Conservation (phyloP, 805 yeast genomes). For the Kodamaea kaohsiungensis region DNA sequence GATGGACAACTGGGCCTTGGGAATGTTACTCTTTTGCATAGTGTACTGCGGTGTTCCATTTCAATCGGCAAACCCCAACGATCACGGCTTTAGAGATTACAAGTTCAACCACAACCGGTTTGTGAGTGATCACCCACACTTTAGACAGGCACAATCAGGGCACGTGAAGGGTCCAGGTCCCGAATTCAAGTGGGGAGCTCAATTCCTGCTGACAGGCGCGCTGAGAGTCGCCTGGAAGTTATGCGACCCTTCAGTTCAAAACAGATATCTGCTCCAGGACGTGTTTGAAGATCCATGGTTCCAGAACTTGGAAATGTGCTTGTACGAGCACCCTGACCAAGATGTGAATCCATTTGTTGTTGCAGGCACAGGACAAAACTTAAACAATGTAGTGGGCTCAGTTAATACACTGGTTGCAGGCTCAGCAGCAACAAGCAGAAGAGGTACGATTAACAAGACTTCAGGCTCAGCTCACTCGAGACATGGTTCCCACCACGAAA, state of each 20-base stretch:
- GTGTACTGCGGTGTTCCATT: slow-evolving; percentile 64
- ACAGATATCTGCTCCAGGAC: slow-evolving; percentile 55
- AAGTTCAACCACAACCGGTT: slow-evolving; percentile 47
- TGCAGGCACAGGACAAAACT: slow-evolving; percentile 24
- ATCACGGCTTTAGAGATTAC: slow-evolving; percentile 57
- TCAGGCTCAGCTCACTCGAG: not conserved
- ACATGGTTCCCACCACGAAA: slow-evolving; percentile 11
- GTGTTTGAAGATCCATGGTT: slow-evolving; percentile 69
- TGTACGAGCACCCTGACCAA: slow-evolving; percentile 50
- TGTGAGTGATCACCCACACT: slow-evolving; percentile 45
- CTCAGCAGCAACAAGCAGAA: slow-evolving; percentile 18
- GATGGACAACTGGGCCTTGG: slow-evolving; percentile 75
- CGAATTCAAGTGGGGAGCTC: slow-evolving; percentile 70
- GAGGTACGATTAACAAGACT: slow-evolving; percentile 24
- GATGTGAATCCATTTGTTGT: slow-evolving; percentile 35
- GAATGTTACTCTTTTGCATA: slow-evolving; percentile 63
- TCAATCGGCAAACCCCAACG: slow-evolving; percentile 48
- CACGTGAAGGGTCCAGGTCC: slow-evolving; percentile 62
- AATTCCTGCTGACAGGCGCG: slow-evolving; percentile 56
- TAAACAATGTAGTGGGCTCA: slow-evolving; percentile 7
- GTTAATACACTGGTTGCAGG: slow-evolving; percentile 6
- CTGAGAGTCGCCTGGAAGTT: slow-evolving; percentile 75
- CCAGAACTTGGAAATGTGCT: slow-evolving; percentile 56
- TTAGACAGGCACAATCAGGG: slow-evolving; percentile 44
- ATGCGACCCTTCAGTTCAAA: slow-evolving; percentile 59